Evolutionary conservation across 495 filamentous ascomycete genomes (phyloP).

Genomic region (Aspergillus steynii): DNA sequence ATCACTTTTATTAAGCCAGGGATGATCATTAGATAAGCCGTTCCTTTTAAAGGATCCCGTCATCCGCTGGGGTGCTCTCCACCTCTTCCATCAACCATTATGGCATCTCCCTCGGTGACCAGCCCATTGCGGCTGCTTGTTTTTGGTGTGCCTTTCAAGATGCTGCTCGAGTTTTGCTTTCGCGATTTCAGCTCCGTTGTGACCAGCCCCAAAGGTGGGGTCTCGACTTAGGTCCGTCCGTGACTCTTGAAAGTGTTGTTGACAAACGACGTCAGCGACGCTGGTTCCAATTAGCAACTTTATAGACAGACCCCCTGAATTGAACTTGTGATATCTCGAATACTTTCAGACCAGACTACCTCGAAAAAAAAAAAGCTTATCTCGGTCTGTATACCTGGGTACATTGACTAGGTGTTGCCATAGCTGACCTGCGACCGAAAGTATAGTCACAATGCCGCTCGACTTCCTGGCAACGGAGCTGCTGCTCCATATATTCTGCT

Average conservation of each 20-base stretch:
- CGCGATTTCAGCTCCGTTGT: conserved; percentile 40
- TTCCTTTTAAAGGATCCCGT: conserved; percentile 6
- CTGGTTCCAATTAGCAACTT: conserved; percentile 7
- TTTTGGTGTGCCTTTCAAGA: conserved; percentile 20
- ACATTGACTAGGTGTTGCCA: conserved; percentile 9
- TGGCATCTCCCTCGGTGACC: conserved; percentile 31
- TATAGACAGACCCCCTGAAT: background rate
- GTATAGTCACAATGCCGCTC: conserved; percentile 43
- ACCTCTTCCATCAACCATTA: conserved; percentile 21
- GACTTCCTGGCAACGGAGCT: conserved; percentile 61
- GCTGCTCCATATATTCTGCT: conserved; percentile 60
- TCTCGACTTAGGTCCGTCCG: conserved; percentile 47
- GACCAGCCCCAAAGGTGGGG: conserved; percentile 78
- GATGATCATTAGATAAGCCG: conserved; percentile 23
- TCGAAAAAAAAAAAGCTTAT: background rate
- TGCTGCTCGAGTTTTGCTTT: conserved; percentile 11
- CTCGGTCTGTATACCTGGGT: conserved; percentile 12
- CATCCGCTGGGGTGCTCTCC: background rate
- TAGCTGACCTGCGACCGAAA: conserved; percentile 16
- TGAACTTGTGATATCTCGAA: background rate
- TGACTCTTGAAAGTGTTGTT: conserved; percentile 27
- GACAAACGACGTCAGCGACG: conserved; percentile 37
- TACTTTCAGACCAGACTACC: background rate
- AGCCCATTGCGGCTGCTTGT: conserved; percentile 33
- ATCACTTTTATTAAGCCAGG: background rate